Conservation (phyloP, 805 yeast species). For the Myxozyma mucilagina region DNA sequence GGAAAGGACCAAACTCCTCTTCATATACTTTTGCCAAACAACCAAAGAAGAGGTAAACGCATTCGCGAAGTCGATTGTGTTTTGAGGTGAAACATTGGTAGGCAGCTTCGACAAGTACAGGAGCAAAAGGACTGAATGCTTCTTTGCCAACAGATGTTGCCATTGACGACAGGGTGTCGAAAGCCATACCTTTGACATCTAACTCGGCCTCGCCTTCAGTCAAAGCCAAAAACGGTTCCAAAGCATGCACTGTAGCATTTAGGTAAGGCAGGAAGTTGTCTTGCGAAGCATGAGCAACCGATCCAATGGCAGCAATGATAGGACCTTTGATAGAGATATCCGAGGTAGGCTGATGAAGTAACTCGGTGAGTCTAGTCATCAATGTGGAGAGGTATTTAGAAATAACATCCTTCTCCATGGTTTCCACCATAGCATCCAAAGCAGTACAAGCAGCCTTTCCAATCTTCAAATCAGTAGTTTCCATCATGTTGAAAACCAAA, state of each 20-base stretch:
- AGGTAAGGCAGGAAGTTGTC: constrained; percentile 84
- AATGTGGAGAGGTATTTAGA: constrained; percentile 79
- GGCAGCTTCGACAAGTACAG: constrained; percentile 85
- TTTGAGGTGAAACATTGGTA: constrained; percentile 74
- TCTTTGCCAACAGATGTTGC: constrained; percentile 96
- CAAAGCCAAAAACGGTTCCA: constrained; percentile 75
- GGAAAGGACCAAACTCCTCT: constrained; percentile 81
- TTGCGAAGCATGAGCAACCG: constrained; percentile 95
- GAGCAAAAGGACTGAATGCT: constrained; percentile 79
- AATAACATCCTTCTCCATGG: constrained; percentile 84
- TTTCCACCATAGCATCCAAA: constrained; percentile 87
- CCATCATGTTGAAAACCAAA: constrained; percentile 77
- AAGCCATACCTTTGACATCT: constrained; percentile 86
- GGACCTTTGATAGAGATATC: constrained; percentile 53
- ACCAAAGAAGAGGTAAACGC: constrained; percentile 90
- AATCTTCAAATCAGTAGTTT: constrained; percentile 76
- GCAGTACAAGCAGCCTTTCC: constrained; percentile 91
- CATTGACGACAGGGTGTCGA: constrained; percentile 91
- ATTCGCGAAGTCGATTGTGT: constrained; percentile 84
- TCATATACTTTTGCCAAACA: constrained; percentile 95
- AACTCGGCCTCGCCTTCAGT: constrained; percentile 84
- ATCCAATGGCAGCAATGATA: constrained; percentile 88
- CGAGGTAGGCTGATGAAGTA: constrained; percentile 73
- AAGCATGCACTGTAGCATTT: constrained; percentile 70
- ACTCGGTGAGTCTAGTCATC: constrained; percentile 82